Evolutionary conservation across 2,329 filamentous ascomycete species (phyloP), one percentile per base, ranked within the genome.

Genomic region (Xylaria multiplex): DNA sequence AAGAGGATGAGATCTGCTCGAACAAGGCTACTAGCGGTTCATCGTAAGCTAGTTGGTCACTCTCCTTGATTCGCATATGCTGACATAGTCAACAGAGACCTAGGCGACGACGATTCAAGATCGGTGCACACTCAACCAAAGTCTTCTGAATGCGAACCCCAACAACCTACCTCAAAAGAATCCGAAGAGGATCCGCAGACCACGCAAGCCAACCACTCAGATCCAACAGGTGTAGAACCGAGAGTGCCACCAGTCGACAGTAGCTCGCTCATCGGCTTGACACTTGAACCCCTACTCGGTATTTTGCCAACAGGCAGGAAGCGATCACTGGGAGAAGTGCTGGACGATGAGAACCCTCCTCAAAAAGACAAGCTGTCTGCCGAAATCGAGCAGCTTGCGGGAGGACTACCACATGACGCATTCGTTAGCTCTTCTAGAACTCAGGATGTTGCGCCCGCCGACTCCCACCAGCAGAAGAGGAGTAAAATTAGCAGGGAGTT

Each of bases 351-450:
- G 40, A 76, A 66, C 5, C 54, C 65, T 2, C 69, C 74, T 11
- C 67, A 74, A 60, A 67, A 73, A 62, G 74, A 78, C 61, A 75
- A 73, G 56, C 64, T 79, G 58, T 68, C 69, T 6, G 71, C 69
- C 46, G 73, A 77, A 54, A 70, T 76, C n/a, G 72, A 76, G 9
- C 60, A 71, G 48, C 70, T 77, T 27, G 58, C 55, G 19, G 57
- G 49, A 22, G 57, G 9, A 43, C 43, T 14, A 16, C 6, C 43
- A 54, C 14, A 45, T 19, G 9, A 16, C 35, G 8, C 13, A 13
- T 30, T 22, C 16, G 46, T 16, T 19, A 52, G 58, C 19, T 19
- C 56, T 52, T 60, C 61, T 3, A 37, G 16, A 8, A 49, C 61
- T 16, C 35, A 40, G 24, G 27, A 49, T 22, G n/a, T 19, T 19